Evolutionary conservation across 768 basidiomycete genomes (phyloP).

Genomic region (Infundibulicybe gibba): DNA sequence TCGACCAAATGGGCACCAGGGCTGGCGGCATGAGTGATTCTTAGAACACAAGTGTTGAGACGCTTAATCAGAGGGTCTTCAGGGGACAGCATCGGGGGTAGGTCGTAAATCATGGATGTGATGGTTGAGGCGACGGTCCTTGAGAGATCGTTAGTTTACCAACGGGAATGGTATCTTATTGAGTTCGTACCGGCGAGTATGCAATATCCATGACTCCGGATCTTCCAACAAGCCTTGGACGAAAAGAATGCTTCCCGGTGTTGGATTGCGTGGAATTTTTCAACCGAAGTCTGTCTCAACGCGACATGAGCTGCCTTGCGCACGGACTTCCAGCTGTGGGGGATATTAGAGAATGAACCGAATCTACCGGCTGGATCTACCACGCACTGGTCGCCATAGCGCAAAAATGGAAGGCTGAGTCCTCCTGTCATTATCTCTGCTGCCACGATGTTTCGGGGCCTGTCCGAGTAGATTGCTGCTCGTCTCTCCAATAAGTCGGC

Average conservation of each 20-base stretch:
- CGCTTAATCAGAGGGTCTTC: background rate
- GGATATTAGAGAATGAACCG: no score
- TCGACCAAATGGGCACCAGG: background rate
- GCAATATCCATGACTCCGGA: background rate
- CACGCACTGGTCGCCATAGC: no score
- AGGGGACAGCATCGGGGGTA: background rate
- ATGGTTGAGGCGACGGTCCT: slow-evolving; percentile 1
- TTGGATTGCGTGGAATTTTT: background rate
- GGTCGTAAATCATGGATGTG: background rate
- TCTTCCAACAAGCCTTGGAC: background rate
- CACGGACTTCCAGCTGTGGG: background rate
- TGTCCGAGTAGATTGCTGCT: slow-evolving; percentile 17
- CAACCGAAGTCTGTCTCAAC: background rate
- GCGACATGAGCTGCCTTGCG: background rate
- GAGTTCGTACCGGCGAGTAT: background rate
- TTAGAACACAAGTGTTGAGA: background rate
- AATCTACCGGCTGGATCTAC: no score
- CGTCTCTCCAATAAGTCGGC: slow-evolving; percentile 35
- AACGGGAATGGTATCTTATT: no score
- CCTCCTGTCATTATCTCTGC: slow-evolving; percentile 3
- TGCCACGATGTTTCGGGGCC: slow-evolving; percentile 21
- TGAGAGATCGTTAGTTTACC: background rate
- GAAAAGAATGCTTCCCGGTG: background rate
- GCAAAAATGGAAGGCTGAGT: background rate
- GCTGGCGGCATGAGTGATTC: background rate